Percentiles rank a stretch among this genome's conserved stretches.
These are phyloP conservation scores for Amylostereum areolatum DNA, from an alignment of 1,284 basidiomycete genomes.

Conservation along the genomic window DNA sequence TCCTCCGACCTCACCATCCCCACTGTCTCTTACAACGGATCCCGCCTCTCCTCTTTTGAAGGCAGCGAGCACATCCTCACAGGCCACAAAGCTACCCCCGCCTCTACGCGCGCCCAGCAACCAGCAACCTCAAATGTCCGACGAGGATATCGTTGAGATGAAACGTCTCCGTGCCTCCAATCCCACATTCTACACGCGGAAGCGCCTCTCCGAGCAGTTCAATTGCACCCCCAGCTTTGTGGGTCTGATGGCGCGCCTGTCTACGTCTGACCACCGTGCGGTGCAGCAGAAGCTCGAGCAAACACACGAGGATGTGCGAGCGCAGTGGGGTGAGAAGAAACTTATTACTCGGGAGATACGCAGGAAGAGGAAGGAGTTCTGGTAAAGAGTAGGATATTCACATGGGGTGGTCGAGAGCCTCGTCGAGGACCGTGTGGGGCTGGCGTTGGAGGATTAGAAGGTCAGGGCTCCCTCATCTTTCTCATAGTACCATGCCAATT, in stretches of 20 bases:
- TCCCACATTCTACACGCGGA: slow-evolving; percentile 45
- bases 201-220: slow-evolving; percentile 40
- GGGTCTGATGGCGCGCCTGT: slow-evolving; percentile 53
- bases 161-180: slow-evolving; percentile 45
- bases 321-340: slow-evolving; percentile 57
- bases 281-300: slow-evolving; percentile 31
- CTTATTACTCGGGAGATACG: slow-evolving; percentile 45
- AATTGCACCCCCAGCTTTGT: slow-evolving; percentile 51
- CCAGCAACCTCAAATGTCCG: slow-evolving; percentile 35
- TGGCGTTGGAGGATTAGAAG: not conserved
- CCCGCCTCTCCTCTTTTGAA: slow-evolving; percentile 64
- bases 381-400: slow-evolving; percentile 40
- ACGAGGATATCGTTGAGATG: slow-evolving; percentile 50
- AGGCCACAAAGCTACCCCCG: slow-evolving; percentile 31
- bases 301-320: slow-evolving; percentile 33
- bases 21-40: slow-evolving; percentile 58
- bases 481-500: no score
- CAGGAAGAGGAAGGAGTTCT: slow-evolving; percentile 50
- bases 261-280: slow-evolving; percentile 35
- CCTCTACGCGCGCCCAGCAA: slow-evolving; percentile 25
- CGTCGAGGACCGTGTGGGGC: not conserved
- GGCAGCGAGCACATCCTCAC: slow-evolving; percentile 23
- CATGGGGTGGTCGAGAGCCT: slow-evolving; percentile 2
- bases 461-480: not conserved
- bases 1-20: slow-evolving; percentile 65